Evolutionary conservation across 2,329 filamentous ascomycete species (phyloP), one percentile per base, ranked within the genome.

Genomic region (Tolypocladium paradoxum): DNA sequence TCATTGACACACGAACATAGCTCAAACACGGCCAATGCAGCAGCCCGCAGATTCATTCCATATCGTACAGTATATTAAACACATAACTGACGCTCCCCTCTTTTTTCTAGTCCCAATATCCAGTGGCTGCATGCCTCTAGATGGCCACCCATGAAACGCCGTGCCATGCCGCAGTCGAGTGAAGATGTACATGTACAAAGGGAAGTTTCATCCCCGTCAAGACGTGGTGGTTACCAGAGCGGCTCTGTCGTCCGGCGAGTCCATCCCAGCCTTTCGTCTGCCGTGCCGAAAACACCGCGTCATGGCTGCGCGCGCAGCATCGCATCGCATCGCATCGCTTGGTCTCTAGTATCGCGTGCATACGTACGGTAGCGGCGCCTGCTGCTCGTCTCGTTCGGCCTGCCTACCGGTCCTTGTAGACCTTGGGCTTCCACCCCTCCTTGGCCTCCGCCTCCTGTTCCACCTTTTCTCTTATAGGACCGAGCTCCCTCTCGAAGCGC

Each of bases 371-470:
- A 20, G 18, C 43, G 48, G 12, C 22, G 7, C 14, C 34, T 3
- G 8, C 20, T 29, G 48, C 48, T 36, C 34, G 48, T 29, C 9
- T 14, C 48, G 43, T 46, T 5, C 18, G 43, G 18, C 18, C 6
- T 22, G 38, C 14, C 53, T 73, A 87, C 78, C 83, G 79, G 68
- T 95, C 88, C 75, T 95, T 95, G 73, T 93, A 96, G 55, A 96
- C 76, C 77, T 96, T 96, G 55, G 92, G 93, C 69, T 91, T 95
- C 84, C 90, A 96, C 0, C 92, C 93, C 58, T 90, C 85, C 66
- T 86, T 83, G 52, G 87, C 64, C 70, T 96, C 90, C 53, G 85
- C 84, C 65, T 95, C 90, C 63, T 83, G 77, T 61, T 84, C 83
- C 16, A 80, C 78, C 66, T 85, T 83, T 66, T 88, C 85, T 63